Evolutionary conservation across 208 protist genomes (phyloP).

Genomic region (Acanthamoeba comandoni): DNA sequence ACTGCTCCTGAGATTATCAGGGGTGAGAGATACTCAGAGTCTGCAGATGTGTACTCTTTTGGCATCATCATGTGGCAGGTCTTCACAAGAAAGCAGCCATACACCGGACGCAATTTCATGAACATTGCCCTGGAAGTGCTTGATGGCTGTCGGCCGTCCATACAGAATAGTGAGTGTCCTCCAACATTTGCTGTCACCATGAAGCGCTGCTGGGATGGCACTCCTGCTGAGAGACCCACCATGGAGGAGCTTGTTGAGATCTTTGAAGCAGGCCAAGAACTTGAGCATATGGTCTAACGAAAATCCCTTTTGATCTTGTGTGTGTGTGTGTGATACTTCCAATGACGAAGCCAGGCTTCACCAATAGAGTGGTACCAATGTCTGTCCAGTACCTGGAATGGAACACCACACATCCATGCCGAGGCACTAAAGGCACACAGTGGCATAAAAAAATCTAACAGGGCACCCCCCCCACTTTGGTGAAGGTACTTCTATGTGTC

Average conservation of each 20-base stretch:
- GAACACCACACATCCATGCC: too few relatives aligned
- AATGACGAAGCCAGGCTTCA: too few relatives aligned
- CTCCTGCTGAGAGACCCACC: background rate
- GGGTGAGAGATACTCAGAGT: background rate
- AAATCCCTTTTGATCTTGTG: too few relatives aligned
- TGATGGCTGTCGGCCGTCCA: background rate
- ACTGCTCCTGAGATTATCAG: slow-evolving; percentile 36
- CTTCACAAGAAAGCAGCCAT: slow-evolving; percentile 1
- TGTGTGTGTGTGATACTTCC: too few relatives aligned
- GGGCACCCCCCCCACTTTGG: too few relatives aligned
- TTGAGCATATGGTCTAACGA: too few relatives aligned
- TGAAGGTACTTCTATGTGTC: too few relatives aligned
- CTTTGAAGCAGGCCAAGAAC: too few relatives aligned
- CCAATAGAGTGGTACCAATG: too few relatives aligned
- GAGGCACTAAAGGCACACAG: too few relatives aligned
- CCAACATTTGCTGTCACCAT: background rate
- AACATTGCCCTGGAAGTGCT: background rate
- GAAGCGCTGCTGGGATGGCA: slow-evolving; percentile 1
- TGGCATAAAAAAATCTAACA: too few relatives aligned
- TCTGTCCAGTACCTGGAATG: too few relatives aligned
- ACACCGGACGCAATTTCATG: background rate
- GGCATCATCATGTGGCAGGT: slow-evolving; percentile 33
- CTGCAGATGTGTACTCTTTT: slow-evolving; percentile 35
- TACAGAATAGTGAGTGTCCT: background rate
- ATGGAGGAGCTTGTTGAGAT: background rate